Conservation (phyloP, 1,139 yeast genomes). For the Taphrina betulina region DNA sequence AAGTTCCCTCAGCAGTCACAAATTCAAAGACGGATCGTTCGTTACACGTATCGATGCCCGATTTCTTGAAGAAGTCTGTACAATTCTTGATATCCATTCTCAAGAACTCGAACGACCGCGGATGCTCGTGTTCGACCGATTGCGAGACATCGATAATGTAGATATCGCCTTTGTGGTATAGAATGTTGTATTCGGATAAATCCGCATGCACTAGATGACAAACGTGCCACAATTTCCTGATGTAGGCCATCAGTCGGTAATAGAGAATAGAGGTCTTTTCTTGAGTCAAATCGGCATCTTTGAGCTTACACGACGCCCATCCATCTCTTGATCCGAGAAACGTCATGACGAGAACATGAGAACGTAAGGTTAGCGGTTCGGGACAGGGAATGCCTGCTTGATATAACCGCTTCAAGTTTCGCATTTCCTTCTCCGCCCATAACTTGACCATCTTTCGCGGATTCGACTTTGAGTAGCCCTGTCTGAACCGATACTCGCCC, state of each 20-base stretch:
- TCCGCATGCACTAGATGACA: slow-evolving; percentile 96
- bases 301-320: slow-evolving; percentile 46
- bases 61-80: slow-evolving; percentile 76
- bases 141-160: slow-evolving; percentile 96
- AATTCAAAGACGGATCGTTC: slow-evolving; percentile 80
- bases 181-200: slow-evolving; percentile 90
- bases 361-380: slow-evolving; percentile 79
- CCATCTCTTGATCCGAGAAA: slow-evolving; percentile 69
- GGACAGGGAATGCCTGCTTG: slow-evolving; percentile 85
- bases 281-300: slow-evolving; percentile 54
- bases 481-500: slow-evolving; percentile 91
- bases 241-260: slow-evolving; percentile 74
- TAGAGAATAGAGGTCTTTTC: slow-evolving; percentile 69
- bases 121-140: slow-evolving; percentile 97
- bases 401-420: slow-evolving; percentile 81
- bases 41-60: slow-evolving; percentile 72
- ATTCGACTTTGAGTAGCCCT: slow-evolving; percentile 78
- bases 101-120: slow-evolving; percentile 89
- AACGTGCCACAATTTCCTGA: slow-evolving; percentile 80
- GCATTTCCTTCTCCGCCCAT: slow-evolving; percentile 98
- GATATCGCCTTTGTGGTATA: slow-evolving; percentile 69
- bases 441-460: slow-evolving; percentile 96
- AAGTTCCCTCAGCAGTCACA: slow-evolving; percentile 50
- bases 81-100: slow-evolving; percentile 97
- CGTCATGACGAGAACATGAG: slow-evolving; percentile 94